These are phyloP conservation scores for Cryphonectria nitschkei DNA, from an alignment of 2,329 filamentous ascomycete genomes.

Conservation along the genomic window DNA sequence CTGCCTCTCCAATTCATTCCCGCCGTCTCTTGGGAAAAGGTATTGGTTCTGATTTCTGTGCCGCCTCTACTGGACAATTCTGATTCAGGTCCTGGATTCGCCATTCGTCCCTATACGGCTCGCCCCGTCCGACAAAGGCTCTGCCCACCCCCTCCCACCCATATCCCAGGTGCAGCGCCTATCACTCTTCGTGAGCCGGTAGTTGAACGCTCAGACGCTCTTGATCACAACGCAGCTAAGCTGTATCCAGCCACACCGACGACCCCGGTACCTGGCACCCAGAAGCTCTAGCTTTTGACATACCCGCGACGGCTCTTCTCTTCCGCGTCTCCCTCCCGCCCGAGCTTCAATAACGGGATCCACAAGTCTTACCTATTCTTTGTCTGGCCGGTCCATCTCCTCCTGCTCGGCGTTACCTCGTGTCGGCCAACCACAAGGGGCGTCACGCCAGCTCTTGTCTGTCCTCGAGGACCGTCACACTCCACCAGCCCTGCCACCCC, in stretches of 20 bases:
- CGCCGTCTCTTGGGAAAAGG: not conserved
- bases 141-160: not conserved
- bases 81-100: not conserved
- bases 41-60: not conserved
- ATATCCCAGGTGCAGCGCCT: too few species aligned
- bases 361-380: not conserved
- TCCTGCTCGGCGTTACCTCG: not conserved
- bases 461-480: not conserved
- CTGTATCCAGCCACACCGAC: conserved; percentile 6
- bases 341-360: not conserved
- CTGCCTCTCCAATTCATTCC: not conserved
- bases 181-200: not conserved
- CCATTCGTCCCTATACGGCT: conserved; percentile 8
- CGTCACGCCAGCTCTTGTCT: not conserved
- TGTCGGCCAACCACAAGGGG: not conserved
- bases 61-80: not conserved
- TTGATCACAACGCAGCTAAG: not conserved
- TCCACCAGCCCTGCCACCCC: not conserved
- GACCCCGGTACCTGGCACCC: not conserved
- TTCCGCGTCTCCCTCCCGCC: not conserved
- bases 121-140: not conserved
- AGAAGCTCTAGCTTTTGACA: not conserved
- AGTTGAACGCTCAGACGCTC: not conserved
- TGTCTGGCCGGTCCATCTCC: not conserved
- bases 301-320: not conserved